These are phyloP conservation scores for Fusarium foetens DNA, from an alignment of 2,329 filamentous ascomycete genomes.

Conservation along the genomic window DNA sequence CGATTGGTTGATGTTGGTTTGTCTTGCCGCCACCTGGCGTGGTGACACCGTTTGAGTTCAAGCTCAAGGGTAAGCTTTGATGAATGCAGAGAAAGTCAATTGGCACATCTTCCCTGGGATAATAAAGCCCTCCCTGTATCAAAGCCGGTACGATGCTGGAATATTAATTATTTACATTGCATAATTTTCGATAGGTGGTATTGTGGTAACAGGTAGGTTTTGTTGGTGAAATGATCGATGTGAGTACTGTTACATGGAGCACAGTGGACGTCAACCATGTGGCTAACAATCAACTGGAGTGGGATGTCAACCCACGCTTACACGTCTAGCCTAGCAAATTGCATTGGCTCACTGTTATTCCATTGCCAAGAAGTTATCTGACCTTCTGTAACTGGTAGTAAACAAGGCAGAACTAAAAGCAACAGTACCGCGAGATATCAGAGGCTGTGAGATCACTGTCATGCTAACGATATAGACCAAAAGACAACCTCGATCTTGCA, in stretches of 20 bases:
- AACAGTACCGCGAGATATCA: no score
- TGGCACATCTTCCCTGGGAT: neutral
- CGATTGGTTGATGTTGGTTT: neutral
- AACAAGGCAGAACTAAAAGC: neutral
- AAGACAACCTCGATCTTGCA: accelerated
- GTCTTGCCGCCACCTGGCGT: neutral
- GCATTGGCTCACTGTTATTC: accelerated
- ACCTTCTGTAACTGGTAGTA: accelerated
- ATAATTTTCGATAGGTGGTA: accelerated
- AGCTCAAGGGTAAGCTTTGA: neutral
- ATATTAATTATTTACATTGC: accelerated
- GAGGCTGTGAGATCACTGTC: accelerated
- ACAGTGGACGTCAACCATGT: accelerated
- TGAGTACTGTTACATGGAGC: accelerated
- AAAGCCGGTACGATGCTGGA: accelerated
- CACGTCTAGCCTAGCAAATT: accelerated
- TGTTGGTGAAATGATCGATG: neutral
- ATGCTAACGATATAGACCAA: accelerated
- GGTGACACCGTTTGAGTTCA: neutral
- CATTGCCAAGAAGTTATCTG: accelerated
- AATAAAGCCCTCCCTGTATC: neutral
- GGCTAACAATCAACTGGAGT: accelerated
- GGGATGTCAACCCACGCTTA: accelerated
- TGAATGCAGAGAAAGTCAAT: neutral
- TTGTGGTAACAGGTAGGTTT: accelerated